Evolutionary conservation across 1,284 basidiomycete genomes (phyloP), one percentile per base, ranked within the genome.

Genomic region (Naganishia sp.): DNA sequence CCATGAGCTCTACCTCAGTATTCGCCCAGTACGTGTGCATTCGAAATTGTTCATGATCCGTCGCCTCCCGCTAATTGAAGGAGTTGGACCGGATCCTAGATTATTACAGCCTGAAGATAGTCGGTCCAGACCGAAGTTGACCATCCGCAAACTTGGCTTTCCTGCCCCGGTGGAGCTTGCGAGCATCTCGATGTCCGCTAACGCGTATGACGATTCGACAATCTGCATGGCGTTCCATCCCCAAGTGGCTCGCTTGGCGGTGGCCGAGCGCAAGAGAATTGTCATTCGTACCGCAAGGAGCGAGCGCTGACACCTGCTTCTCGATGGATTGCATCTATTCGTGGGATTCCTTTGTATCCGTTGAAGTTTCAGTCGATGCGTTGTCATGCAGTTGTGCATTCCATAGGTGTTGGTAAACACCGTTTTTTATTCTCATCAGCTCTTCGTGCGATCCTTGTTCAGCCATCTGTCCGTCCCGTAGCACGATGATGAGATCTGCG

Each of bases 371-470:
- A 18, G 53, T 6, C 9, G 46, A 46, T 11, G 47, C 74, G 47
- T 69, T 74, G 70, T 79, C 78, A 9, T 77, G 76, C 65, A 81
- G 73, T 76, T 96, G 93, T 71, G 91, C 87, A 56, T 87, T 80
- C 94, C 94, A 97, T 85, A 96, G 90, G 68, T 85, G 84, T 69
- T 85, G 81, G 79, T 96, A 97, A 53, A 94, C 79, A 0, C 92
- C 92, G 21, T 76, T 74, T 3, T 85, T 84, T 13, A 79, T 79
- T 47, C 81, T 84, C 75, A 96, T 81, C 18, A 96, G 81, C 75
- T 92, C 86, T 45, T 92, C 89, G 75, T 96, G 94, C 0, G 89
- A 92, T n/a, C 94, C 94, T 77, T 94, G 86, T 75, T 97, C 94
- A 17, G 88, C 87, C 2, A 96, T 90, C 64, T 84, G 79, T 0